phyloP scores from a whole-genome alignment of 306 rosid genomes.

The Purshia tridentata region DNA sequence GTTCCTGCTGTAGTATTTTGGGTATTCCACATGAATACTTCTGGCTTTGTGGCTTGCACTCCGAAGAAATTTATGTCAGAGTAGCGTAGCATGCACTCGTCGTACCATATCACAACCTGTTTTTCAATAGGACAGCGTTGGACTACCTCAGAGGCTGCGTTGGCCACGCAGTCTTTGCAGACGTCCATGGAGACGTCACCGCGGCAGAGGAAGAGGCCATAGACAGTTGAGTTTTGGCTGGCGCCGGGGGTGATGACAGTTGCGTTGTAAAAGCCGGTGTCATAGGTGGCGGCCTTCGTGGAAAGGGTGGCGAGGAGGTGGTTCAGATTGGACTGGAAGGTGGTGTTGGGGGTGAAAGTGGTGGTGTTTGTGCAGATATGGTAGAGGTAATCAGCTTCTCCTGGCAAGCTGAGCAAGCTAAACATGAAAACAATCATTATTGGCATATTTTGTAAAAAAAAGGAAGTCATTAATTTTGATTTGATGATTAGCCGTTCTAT shows the following conservation, averaged over 20 bases:
- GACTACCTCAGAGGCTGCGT: slow-evolving; percentile 18
- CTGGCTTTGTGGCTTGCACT: background rate
- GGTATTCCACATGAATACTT: background rate
- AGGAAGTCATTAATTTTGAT: no score
- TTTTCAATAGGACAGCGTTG: slow-evolving; percentile 33
- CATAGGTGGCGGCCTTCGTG: background rate
- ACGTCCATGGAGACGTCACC: background rate
- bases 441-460: no score
- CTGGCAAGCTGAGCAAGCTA: no score
- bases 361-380: background rate
- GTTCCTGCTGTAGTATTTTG: background rate
- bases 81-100: slow-evolving; percentile 45
- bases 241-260: background rate
- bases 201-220: slow-evolving; percentile 13
- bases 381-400: no score
- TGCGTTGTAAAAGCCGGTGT: slow-evolving; percentile 12
- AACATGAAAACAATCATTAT: no score
- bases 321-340: slow-evolving; percentile 13
- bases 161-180: slow-evolving; percentile 37
- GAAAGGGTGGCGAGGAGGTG: background rate
- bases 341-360: background rate
- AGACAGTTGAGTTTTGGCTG: no score
- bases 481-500: no score
- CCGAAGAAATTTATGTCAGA: slow-evolving; percentile 29
- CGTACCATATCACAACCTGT: slow-evolving; percentile 46